Conservation (phyloP, 768 basidiomycete genomes). For the Naganishia friedmannii region DNA sequence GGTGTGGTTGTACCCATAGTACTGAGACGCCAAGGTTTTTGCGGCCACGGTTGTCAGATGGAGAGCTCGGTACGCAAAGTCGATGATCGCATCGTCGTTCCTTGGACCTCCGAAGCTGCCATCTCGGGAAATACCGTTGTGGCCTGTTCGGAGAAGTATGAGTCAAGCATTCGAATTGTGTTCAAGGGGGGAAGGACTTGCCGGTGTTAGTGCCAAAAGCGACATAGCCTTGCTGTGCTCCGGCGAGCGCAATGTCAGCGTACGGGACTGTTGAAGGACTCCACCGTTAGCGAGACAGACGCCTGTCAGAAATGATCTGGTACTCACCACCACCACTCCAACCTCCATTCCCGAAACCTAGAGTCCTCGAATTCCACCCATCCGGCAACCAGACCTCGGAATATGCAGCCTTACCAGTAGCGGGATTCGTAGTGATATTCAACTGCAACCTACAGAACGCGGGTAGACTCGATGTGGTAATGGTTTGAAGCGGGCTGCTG, state of each 20-base stretch:
- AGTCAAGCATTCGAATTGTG: background rate
- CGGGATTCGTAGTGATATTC: conserved; percentile 1
- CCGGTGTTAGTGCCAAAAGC: conserved; percentile 12
- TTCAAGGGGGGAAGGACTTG: background rate
- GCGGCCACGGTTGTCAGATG: conserved; percentile 6
- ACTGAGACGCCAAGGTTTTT: background rate
- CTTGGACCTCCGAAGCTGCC: conserved; percentile 9
- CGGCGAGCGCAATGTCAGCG: conserved; percentile 6
- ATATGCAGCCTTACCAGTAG: conserved; percentile 1
- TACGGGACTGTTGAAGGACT: background rate
- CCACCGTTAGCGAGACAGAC: background rate
- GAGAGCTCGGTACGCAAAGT: conserved; percentile 20
- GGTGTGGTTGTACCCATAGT: conserved; percentile 13
- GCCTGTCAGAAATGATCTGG: background rate
- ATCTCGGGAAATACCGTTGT: background rate
- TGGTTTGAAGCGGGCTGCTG: conserved; percentile 6
- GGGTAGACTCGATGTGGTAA: background rate
- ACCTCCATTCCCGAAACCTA: conserved; percentile 14
- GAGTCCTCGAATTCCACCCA: conserved; percentile 14
- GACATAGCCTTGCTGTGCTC: conserved; percentile 9
- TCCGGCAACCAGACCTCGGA: conserved; percentile 20
- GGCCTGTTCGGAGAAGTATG: background rate
- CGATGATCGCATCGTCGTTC: conserved; percentile 23
- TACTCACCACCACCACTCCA: conserved; percentile 19
- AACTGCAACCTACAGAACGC: conserved; percentile 18